A percentile compares a stretch with the other conserved stretches of the same genome.
Evolutionary conservation across 31 red algal species (phyloP).

Genomic region (Asparagopsis taxiformis): DNA sequence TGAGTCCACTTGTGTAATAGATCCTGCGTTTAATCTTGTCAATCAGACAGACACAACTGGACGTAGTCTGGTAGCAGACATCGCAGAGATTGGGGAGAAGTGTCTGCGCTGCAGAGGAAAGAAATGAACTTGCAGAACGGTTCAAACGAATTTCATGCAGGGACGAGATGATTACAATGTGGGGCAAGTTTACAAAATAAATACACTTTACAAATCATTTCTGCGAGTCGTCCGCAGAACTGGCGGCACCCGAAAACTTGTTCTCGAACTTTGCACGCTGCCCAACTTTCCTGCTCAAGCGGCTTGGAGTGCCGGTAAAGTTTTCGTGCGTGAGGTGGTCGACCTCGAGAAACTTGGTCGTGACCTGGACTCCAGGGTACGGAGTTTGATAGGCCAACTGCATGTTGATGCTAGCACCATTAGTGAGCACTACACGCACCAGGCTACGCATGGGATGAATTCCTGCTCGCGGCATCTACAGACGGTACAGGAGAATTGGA

Average conservation of each 20-base stretch:
- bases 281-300: conserved; percentile 24
- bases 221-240: background rate
- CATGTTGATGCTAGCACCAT: conserved; percentile 44
- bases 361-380: conserved; percentile 29
- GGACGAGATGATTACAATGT: background rate
- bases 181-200: background rate
- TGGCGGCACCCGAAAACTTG: conserved; percentile 10
- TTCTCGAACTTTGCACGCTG: conserved; percentile 50
- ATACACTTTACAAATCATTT: background rate
- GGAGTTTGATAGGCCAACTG: conserved; percentile 47
- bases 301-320: conserved; percentile 32
- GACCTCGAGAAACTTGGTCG: conserved; percentile 47
- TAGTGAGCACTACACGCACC: conserved; percentile 52
- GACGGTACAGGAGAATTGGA: background rate
- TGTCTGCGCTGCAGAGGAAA: no score
- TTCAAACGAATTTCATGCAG: no score
- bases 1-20: no score
- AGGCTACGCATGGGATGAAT: conserved; percentile 61
- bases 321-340: conserved; percentile 46
- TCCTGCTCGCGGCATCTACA: conserved; percentile 38
- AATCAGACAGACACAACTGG: background rate
- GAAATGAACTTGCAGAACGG: no score
- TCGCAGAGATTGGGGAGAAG: no score
- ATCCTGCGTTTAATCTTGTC: background rate
- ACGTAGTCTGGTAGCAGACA: no score